Evolutionary conservation across 2,329 filamentous ascomycete species (phyloP).

Genomic region (Colletotrichum musae): DNA sequence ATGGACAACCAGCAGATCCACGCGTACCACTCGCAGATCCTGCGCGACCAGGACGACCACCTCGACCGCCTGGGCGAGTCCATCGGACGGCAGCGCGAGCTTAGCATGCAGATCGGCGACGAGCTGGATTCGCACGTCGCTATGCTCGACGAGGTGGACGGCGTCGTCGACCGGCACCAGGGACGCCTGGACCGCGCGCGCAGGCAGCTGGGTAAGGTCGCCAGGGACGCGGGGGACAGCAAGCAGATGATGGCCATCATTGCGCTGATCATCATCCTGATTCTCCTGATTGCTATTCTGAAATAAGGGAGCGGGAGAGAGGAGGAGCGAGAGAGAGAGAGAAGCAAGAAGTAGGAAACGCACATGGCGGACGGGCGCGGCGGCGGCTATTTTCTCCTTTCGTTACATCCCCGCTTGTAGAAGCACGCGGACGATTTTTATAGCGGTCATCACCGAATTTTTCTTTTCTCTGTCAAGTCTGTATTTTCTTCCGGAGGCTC

Average conservation of each 20-base stretch:
- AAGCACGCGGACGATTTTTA: slow-evolving; percentile 55
- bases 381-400: not conserved
- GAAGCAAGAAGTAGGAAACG: not conserved
- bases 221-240: slow-evolving; percentile 83
- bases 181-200: slow-evolving; percentile 82
- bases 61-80: slow-evolving; percentile 89
- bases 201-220: slow-evolving; percentile 79
- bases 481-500: slow-evolving; percentile 18
- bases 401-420: not conserved
- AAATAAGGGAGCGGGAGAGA: slow-evolving; percentile 65
- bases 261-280: slow-evolving; percentile 83
- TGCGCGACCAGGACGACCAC: slow-evolving; percentile 93
- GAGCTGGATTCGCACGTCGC: slow-evolving; percentile 93
- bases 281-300: slow-evolving; percentile 85
- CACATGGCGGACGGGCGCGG: not conserved
- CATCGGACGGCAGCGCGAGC: slow-evolving; percentile 89
- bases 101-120: slow-evolving; percentile 96
- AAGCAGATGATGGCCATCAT: slow-evolving; percentile 89
- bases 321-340: too few species aligned
- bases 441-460: slow-evolving; percentile 23
- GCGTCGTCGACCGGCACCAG: slow-evolving; percentile 85
- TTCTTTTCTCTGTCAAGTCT: not conserved
- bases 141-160: slow-evolving; percentile 91
- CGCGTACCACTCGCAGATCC: slow-evolving; percentile 82
- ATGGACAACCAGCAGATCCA: slow-evolving; percentile 90